Evolutionary conservation across 1,139 yeast genomes (phyloP).

Genomic region (Suhomyces chickasaworum): DNA sequence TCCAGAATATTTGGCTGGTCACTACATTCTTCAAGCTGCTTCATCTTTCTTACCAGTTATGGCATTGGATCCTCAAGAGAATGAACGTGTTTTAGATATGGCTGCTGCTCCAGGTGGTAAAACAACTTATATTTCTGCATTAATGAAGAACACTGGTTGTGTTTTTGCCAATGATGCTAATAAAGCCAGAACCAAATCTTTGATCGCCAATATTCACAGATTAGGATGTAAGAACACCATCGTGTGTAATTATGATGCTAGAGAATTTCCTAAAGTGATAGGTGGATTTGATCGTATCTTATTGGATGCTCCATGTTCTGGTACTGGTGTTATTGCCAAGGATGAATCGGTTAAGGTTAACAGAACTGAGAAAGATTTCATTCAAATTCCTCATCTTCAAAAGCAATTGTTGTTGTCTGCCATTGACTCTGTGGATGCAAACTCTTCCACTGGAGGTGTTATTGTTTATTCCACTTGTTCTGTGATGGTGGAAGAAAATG

Average conservation of each 20-base stretch:
- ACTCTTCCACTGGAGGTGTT: slow-evolving; percentile 88
- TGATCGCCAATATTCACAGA: slow-evolving; percentile 96
- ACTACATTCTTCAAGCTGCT: slow-evolving; percentile 97
- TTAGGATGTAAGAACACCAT: slow-evolving; percentile 95
- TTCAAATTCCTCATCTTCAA: slow-evolving; percentile 95
- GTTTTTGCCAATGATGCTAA: slow-evolving; percentile 97
- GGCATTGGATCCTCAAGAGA: slow-evolving; percentile 96
- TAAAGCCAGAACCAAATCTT: slow-evolving; percentile 92
- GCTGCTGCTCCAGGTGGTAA: slow-evolving; percentile 99
- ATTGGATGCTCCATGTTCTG: slow-evolving; percentile 98
- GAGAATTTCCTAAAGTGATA: slow-evolving; percentile 96
- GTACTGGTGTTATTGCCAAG: slow-evolving; percentile 98
- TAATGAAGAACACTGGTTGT: slow-evolving; percentile 98
- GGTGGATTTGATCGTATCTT: slow-evolving; percentile 97
- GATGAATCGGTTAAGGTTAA: slow-evolving; percentile 93
- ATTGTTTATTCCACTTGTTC: slow-evolving; percentile 98
- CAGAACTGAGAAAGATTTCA: slow-evolving; percentile 94
- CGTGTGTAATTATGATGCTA: slow-evolving; percentile 96
- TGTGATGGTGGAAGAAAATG: slow-evolving; percentile 97
- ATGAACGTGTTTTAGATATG: slow-evolving; percentile 95
- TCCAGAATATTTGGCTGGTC: slow-evolving; percentile 97
- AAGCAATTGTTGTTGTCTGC: slow-evolving; percentile 92
- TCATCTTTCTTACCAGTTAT: slow-evolving; percentile 96
- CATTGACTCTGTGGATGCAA: slow-evolving; percentile 94
- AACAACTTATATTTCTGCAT: slow-evolving; percentile 91